Evolutionary conservation across 2,329 filamentous ascomycete species (phyloP).

Genomic region (Leptographium radiaticola): DNA sequence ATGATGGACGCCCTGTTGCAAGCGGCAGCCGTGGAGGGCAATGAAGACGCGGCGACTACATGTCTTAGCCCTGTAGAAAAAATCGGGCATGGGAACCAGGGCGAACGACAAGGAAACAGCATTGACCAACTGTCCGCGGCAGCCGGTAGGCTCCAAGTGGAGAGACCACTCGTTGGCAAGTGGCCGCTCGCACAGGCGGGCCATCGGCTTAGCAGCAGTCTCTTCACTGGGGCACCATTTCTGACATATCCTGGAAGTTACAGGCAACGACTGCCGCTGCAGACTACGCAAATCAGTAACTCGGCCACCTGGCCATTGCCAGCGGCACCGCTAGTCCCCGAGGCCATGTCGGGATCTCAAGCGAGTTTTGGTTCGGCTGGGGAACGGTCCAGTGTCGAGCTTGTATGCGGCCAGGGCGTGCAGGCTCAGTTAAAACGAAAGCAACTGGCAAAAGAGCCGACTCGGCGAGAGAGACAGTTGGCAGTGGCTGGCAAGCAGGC

Average conservation of each 20-base stretch:
- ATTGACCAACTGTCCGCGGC: background rate
- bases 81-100: background rate
- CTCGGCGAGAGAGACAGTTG: background rate
- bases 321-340: background rate
- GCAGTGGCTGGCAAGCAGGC: background rate
- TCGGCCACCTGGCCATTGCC: background rate
- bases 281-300: background rate
- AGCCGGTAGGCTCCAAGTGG: background rate
- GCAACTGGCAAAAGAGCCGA: background rate
- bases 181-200: background rate
- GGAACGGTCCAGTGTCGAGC: slow-evolving; percentile 2
- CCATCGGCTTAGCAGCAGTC: background rate
- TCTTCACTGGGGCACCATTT: background rate
- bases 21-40: background rate
- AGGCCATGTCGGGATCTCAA: background rate
- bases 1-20: slow-evolving; percentile 4
- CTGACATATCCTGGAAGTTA: background rate
- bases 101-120: background rate
- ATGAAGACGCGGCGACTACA: background rate
- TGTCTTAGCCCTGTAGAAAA: slow-evolving; percentile 1
- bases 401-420: slow-evolving; percentile 3
- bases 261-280: no score
- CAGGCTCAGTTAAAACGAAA: slow-evolving; percentile 5
- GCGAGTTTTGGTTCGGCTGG: background rate
- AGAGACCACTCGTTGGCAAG: no score